Percentiles rank a stretch among this genome's conserved stretches.
These are phyloP conservation scores for Colletotrichum sp. DNA, from an alignment of 2,329 filamentous ascomycete genomes.

Conservation along the genomic window DNA sequence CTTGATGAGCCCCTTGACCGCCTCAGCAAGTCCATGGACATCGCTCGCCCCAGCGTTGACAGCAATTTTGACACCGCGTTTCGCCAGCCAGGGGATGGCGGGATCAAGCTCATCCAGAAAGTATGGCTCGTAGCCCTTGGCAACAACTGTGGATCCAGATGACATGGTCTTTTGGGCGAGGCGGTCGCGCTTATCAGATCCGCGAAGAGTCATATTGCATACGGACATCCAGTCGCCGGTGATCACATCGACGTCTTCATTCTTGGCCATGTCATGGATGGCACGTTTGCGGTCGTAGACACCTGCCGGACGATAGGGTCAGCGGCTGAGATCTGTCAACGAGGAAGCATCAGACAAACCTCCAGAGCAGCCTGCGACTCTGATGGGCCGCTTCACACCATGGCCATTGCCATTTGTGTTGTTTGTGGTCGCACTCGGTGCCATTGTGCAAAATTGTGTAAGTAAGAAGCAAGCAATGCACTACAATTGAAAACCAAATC, in stretches of 20 bases:
- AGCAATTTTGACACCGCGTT: conserved; percentile 35
- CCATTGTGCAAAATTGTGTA: neutral
- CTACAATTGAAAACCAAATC: fast-evolving
- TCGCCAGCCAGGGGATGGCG: conserved; percentile 31
- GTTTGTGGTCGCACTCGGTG: neutral
- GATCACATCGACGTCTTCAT: conserved; percentile 32
- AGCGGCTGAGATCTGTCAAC: neutral
- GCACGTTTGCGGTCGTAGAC: conserved; percentile 42
- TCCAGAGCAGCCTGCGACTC: neutral
- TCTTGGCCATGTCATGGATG: conserved; percentile 29
- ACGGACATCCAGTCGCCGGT: conserved; percentile 37
- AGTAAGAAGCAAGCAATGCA: neutral
- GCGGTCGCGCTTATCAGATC: conserved; percentile 30
- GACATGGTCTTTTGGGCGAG: conserved; percentile 26
- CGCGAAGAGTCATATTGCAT: conserved; percentile 32
- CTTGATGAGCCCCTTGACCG: conserved; percentile 24
- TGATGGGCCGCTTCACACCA: neutral
- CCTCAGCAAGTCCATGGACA: conserved; percentile 26
- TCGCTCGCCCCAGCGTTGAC: conserved; percentile 41
- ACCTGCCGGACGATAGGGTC: conserved; percentile 20
- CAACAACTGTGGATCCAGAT: conserved; percentile 28
- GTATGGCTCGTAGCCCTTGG: conserved; percentile 47
- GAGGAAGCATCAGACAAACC: neutral
- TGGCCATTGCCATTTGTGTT: neutral
- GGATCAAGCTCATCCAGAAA: conserved; percentile 35